Evolutionary conservation across 169 alveolate genomes (phyloP).

Genomic region (Cryptosporidium canis): DNA sequence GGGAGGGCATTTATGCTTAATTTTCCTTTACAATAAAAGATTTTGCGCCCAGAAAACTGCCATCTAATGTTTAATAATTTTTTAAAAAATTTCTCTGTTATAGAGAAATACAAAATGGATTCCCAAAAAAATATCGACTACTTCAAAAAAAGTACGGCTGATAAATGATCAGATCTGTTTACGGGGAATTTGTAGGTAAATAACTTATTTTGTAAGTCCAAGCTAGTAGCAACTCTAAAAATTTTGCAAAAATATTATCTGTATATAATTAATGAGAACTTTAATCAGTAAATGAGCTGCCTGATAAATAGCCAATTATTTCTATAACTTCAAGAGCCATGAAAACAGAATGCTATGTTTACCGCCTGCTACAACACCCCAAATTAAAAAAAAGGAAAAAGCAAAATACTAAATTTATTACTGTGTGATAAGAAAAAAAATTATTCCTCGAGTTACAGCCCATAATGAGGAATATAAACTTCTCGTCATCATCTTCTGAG

Average conservation of each 20-base stretch:
- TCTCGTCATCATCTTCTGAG: constrained; percentile 57
- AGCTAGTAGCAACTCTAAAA: neutral
- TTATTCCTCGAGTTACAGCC: neutral
- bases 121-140: neutral
- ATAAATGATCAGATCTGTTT: neutral
- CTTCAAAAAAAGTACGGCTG: neutral
- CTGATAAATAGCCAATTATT: neutral
- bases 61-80: neutral
- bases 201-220: neutral
- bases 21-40: neutral
- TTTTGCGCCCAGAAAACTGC: neutral
- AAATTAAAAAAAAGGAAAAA: neutral
- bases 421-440: constrained; percentile 3
- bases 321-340: neutral
- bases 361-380: constrained; percentile 30
- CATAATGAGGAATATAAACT: constrained; percentile 52
- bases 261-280: neutral
- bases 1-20: neutral
- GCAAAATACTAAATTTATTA: constrained; percentile 1
- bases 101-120: neutral
- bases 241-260: neutral
- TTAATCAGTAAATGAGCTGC: neutral
- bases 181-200: neutral
- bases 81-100: neutral
- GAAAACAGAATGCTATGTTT: neutral